phyloP scores from a whole-genome alignment of 306 rosid genomes.

The Parietaria judaica region DNA sequence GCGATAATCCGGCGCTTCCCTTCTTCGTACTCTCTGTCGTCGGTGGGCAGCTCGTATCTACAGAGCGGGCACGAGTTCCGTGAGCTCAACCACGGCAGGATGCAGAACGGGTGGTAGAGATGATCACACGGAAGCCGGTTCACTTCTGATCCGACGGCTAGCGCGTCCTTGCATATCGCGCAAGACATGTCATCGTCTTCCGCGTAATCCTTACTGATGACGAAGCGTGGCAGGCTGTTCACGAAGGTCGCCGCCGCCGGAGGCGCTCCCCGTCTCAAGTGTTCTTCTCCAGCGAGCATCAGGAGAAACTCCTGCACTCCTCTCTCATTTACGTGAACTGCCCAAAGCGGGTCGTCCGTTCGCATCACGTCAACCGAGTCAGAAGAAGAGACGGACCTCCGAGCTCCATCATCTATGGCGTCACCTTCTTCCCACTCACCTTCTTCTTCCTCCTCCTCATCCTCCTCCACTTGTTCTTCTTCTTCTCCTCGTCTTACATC shows the following conservation, averaged over 20 bases:
- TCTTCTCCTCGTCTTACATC: slow-evolving; percentile 35
- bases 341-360: slow-evolving; percentile 36
- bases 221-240: slow-evolving; percentile 46
- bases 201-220: slow-evolving; percentile 50
- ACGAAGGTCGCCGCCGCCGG: slow-evolving; percentile 63
- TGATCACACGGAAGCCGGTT: slow-evolving; percentile 84
- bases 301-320: slow-evolving; percentile 62
- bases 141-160: slow-evolving; percentile 48
- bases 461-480: slow-evolving; percentile 30
- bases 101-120: slow-evolving; percentile 75
- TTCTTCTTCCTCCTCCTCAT: slow-evolving; percentile 46
- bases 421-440: slow-evolving; percentile 35
- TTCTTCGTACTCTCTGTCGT: slow-evolving; percentile 81
- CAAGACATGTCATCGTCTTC: slow-evolving; percentile 60
- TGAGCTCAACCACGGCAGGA: slow-evolving; percentile 82
- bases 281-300: slow-evolving; percentile 66
- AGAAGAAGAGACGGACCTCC: slow-evolving; percentile 29
- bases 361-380: slow-evolving; percentile 36
- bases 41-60: slow-evolving; percentile 89
- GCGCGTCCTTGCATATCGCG: slow-evolving; percentile 84
- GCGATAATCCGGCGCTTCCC: slow-evolving; percentile 42
- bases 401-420: slow-evolving; percentile 31
- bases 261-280: slow-evolving; percentile 81
- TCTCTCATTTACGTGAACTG: slow-evolving; percentile 60
- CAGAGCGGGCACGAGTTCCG: slow-evolving; percentile 94